These are phyloP conservation scores for Trichoderma pleuroti DNA, from an alignment of 2,329 filamentous ascomycete genomes.

Conservation along the genomic window DNA sequence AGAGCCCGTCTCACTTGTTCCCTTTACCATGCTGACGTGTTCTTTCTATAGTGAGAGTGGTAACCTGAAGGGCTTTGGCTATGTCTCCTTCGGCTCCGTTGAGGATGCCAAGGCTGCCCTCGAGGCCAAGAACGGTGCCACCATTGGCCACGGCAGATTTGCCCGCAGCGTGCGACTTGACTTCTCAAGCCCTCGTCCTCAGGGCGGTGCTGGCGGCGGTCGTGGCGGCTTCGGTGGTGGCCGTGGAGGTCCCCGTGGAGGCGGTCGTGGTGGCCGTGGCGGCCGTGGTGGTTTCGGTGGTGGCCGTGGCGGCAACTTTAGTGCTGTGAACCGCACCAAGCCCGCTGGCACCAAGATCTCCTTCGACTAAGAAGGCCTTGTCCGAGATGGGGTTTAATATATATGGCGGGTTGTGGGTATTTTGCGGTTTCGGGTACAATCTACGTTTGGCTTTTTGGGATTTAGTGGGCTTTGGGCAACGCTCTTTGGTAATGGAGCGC, in stretches of 20 bases:
- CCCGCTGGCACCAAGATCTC: conserved; percentile 71
- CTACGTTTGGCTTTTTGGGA: conserved; percentile 34
- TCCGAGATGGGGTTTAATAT: conserved; percentile 39
- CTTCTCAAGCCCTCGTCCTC: conserved; percentile 67
- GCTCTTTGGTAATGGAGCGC: conserved; percentile 42
- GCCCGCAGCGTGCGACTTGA: conserved; percentile 79
- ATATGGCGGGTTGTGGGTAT: conserved; percentile 40
- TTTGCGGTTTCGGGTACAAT: conserved; percentile 55
- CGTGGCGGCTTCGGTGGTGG: conserved; percentile 45
- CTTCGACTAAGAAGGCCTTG: conserved; percentile 47
- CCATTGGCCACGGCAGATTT: conserved; percentile 60
- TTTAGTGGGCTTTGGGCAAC: conserved; percentile 53
- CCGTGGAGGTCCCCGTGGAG: conserved; percentile 49
- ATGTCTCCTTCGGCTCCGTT: conserved; percentile 76
- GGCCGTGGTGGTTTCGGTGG: conserved; percentile 43
- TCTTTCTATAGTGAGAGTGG: conserved; percentile 62
- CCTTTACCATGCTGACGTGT: conserved; percentile 9
- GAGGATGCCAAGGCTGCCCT: conserved; percentile 79
- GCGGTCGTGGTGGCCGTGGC: conserved; percentile 53
- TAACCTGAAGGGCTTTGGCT: conserved; percentile 87
- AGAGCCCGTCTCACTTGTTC: not conserved
- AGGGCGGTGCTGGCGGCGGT: conserved; percentile 46
- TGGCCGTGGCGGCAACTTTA: conserved; percentile 50
- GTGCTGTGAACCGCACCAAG: conserved; percentile 45
- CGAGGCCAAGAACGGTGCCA: conserved; percentile 63